These are phyloP conservation scores for Vitis rotundifolia DNA, from an alignment of 164 flowering plant genomes.

Conservation along the genomic window DNA sequence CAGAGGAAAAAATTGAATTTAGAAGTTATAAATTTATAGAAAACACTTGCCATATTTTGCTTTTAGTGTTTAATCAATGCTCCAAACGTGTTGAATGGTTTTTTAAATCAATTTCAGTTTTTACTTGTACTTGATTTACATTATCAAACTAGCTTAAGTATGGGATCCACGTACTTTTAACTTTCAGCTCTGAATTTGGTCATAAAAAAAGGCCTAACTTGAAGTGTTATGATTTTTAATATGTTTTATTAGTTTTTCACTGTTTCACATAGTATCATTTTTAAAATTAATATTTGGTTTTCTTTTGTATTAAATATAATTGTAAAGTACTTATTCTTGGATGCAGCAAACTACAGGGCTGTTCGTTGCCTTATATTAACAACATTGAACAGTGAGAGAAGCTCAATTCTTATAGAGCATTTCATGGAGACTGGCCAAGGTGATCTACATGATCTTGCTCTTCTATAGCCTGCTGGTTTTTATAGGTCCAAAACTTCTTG, in stretches of 20 bases:
- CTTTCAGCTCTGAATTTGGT: too few relatives aligned
- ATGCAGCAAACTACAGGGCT: constrained; percentile 85
- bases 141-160: too few relatives aligned
- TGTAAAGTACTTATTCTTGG: constrained; percentile 2
- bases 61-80: too few relatives aligned
- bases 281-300: neutral
- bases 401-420: constrained; percentile 74
- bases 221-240: neutral
- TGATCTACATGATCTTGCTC: constrained; percentile 20
- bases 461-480: neutral
- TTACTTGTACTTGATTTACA: too few relatives aligned
- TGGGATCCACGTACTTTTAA: too few relatives aligned
- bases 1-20: too few relatives aligned
- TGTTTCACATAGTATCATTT: neutral
- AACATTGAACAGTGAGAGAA: constrained; percentile 75
- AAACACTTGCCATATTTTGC: too few relatives aligned
- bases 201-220: too few relatives aligned
- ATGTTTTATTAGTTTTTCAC: neutral
- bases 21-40: too few relatives aligned
- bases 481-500: neutral
- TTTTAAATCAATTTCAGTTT: too few relatives aligned
- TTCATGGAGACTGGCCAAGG: constrained; percentile 84
- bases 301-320: neutral
- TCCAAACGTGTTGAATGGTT: too few relatives aligned
- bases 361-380: constrained; percentile 78